Evolutionary conservation across 305 asterid species (phyloP), one percentile per base, ranked within the genome.

Genomic region (Coffea humblotiana): DNA sequence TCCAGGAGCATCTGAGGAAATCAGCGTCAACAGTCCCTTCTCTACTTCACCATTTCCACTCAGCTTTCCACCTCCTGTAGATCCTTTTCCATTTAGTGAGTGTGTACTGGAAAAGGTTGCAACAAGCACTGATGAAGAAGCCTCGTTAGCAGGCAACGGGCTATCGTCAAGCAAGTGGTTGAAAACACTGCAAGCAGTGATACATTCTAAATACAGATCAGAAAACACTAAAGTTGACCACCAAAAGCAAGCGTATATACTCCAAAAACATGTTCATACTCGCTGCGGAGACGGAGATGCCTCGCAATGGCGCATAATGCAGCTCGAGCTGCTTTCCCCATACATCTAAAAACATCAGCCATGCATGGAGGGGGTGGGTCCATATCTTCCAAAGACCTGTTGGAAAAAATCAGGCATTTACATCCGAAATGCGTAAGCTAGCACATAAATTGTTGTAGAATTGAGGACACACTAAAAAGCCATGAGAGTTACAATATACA

Each of bases 361-460:
- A 96, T 89, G 91, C 98, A 96, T 71, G 99, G 98, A 79, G 99
- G 99, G 82, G 97, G 90, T 65, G 92, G 84, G 81, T 96, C 99
- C 79, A 84, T 79, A 86, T 96, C 97, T 91, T 91, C 98, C 80
- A 86, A 82, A 84, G 92, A 88, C 94, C 99, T 96, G 83, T 70
- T 70, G 81, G 12, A 48, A 54, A 65, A 45, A 52, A 61, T 35
- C 27, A 56, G 16, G 52, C 72, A 70, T 43, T 11, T 66, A 23
- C 47, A 67, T 7, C 47, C 12, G 40, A 54, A 10, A 54, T 14
- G 11, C 18, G 25, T 37, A 19, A n/a, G 27, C 74, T 74, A 71
- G 6, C n/a, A 51, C 25, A 16, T 32, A 77, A 43, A 10, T 21
- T 49, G 52, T 60, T 52, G 7, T 32, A 4, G 11, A 2, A 5